Evolutionary conservation across 352 stramenopile genomes (phyloP).

Genomic region (Globisporangium alternatum): DNA sequence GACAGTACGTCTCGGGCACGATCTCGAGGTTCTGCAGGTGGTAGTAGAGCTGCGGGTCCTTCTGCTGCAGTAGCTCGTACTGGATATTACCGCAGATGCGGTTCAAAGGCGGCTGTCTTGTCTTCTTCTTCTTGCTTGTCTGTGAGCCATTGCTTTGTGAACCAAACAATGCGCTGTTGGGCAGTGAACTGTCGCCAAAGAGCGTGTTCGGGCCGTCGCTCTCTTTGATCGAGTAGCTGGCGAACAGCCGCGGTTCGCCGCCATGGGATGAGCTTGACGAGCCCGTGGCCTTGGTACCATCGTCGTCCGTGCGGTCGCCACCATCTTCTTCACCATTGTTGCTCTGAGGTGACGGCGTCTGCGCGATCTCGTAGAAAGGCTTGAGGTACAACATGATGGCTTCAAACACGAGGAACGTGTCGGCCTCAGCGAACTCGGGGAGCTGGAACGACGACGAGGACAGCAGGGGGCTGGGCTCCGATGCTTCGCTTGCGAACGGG

Average conservation of each 20-base stretch:
- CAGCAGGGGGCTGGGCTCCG: background rate
- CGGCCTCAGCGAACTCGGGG: slow-evolving; percentile 45
- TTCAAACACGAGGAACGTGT: slow-evolving; percentile 76
- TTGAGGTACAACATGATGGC: slow-evolving; percentile 77
- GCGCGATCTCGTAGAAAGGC: slow-evolving; percentile 71
- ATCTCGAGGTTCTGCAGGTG: slow-evolving; percentile 81
- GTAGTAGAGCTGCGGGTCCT: slow-evolving; percentile 79
- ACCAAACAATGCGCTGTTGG: background rate
- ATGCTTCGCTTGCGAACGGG: slow-evolving; percentile 17
- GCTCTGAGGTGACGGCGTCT: slow-evolving; percentile 22
- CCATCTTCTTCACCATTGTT: background rate
- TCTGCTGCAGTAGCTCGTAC: slow-evolving; percentile 73
- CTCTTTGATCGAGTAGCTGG: slow-evolving; percentile 21
- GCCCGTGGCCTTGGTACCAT: background rate
- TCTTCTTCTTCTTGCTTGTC: background rate
- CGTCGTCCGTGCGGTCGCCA: background rate
- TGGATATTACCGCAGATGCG: slow-evolving; percentile 69
- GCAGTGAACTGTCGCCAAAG: slow-evolving; percentile 4
- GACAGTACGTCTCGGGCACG: slow-evolving; percentile 75
- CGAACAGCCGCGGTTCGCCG: slow-evolving; percentile 25
- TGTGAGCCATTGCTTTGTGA: background rate
- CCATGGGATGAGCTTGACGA: slow-evolving; percentile 14
- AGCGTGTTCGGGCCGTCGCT: slow-evolving; percentile 17
- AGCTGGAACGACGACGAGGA: slow-evolving; percentile 18
- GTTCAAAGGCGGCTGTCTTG: slow-evolving; percentile 46